A percentile compares a stretch with the other conserved stretches of the same genome.
Evolutionary conservation across 2,329 filamentous ascomycete genomes (phyloP).

Genomic region (Fusarium proliferatum): DNA sequence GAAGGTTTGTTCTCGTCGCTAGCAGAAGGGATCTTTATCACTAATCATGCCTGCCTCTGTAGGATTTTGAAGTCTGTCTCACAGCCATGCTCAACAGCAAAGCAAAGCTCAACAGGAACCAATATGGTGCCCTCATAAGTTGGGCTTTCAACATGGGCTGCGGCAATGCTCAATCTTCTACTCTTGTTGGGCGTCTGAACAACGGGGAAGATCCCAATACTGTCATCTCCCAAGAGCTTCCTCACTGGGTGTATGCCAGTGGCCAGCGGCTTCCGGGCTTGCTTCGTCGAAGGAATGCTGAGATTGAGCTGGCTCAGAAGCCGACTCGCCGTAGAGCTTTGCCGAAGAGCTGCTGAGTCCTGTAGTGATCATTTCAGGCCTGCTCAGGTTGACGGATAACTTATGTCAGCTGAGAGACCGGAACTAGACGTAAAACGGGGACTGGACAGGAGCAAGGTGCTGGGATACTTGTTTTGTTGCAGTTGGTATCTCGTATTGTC

Average conservation of each 20-base stretch:
- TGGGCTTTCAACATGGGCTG: slow-evolving; percentile 64
- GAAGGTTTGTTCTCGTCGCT: not conserved
- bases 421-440: not conserved
- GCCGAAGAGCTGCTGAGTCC: slow-evolving; percentile 3
- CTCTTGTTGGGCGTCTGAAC: slow-evolving; percentile 45
- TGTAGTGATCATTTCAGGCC: not conserved
- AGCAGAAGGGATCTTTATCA: fast-evolving
- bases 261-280: slow-evolving; percentile 55
- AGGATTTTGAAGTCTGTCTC: slow-evolving; percentile 17
- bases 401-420: not conserved
- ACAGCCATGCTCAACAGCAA: slow-evolving; percentile 10
- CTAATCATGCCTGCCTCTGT: not conserved
- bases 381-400: not conserved
- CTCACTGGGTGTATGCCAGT: slow-evolving; percentile 58
- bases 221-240: slow-evolving; percentile 56
- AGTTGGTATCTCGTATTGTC: not conserved
- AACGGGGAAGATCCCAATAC: slow-evolving; percentile 47
- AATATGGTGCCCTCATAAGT: slow-evolving; percentile 63
- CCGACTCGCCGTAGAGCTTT: slow-evolving; percentile 21
- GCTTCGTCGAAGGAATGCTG: slow-evolving; percentile 55
- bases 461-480: not conserved
- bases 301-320: slow-evolving; percentile 52
- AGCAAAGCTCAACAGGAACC: slow-evolving; percentile 55
- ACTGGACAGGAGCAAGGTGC: not conserved
- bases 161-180: slow-evolving; percentile 53